phyloP scores from a whole-genome alignment of 2,329 filamentous ascomycete species.

The Alternaria arbusti region DNA sequence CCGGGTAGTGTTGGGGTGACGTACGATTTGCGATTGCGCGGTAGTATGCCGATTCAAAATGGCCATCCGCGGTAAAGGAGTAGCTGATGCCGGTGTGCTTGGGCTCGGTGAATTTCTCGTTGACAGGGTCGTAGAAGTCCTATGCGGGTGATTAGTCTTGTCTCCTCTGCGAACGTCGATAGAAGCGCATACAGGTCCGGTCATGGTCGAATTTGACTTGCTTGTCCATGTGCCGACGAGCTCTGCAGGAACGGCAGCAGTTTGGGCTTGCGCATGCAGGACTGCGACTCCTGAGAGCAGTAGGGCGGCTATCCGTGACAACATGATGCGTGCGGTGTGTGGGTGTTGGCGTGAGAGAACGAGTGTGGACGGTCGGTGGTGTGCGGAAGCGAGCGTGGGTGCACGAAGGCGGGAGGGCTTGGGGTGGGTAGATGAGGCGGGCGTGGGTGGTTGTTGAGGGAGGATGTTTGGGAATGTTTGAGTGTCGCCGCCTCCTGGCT shows the following conservation, averaged over 20 bases:
- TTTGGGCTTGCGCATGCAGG: slow-evolving; percentile 40
- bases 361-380: slow-evolving; percentile 13
- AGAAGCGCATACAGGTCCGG: slow-evolving; percentile 64
- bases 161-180: neutral
- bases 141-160: slow-evolving; percentile 42
- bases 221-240: slow-evolving; percentile 76
- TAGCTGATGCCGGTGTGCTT: slow-evolving; percentile 72
- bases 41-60: slow-evolving; percentile 74
- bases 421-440: slow-evolving; percentile 3
- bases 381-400: slow-evolving; percentile 19
- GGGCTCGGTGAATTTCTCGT: slow-evolving; percentile 71
- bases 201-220: slow-evolving; percentile 72
- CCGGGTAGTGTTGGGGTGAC: slow-evolving; percentile 28
- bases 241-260: slow-evolving; percentile 37
- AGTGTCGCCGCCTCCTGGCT: slow-evolving; percentile 19
- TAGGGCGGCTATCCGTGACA: slow-evolving; percentile 38
- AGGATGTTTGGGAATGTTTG: slow-evolving; percentile 13
- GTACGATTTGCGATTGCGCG: slow-evolving; percentile 72
- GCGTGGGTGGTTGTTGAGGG: slow-evolving; percentile 17
- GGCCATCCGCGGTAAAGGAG: slow-evolving; percentile 72
- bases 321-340: slow-evolving; percentile 17
- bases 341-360: slow-evolving; percentile 1
- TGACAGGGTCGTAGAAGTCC: slow-evolving; percentile 73
- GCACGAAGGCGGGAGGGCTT: slow-evolving; percentile 9
- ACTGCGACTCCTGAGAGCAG: slow-evolving; percentile 49